A percentile compares a stretch with the other conserved stretches of the same genome.
Evolutionary conservation across 352 stramenopile species (phyloP).

Genomic region (Pythium folliculosum): DNA sequence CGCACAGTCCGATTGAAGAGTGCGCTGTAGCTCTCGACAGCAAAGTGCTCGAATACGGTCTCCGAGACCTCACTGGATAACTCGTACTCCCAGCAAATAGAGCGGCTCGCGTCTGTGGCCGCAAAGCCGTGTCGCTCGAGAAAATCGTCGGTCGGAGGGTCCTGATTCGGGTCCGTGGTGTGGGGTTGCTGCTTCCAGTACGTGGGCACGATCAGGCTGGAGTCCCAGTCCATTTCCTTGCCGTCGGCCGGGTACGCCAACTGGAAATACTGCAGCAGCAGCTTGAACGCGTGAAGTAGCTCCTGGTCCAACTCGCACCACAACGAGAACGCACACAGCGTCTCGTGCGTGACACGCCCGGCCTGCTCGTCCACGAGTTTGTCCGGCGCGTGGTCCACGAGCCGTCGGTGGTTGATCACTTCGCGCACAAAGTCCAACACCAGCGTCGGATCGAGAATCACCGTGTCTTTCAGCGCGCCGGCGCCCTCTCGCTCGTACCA

Average conservation of each 20-base stretch:
- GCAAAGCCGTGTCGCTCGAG: constrained; percentile 14
- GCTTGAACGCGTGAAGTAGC: constrained; percentile 24
- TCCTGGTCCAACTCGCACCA: constrained; percentile 24
- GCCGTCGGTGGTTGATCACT: constrained; percentile 14
- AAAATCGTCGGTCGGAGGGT: background rate
- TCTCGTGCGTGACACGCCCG: constrained; percentile 9
- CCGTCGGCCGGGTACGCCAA: constrained; percentile 23
- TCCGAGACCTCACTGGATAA: constrained; percentile 20
- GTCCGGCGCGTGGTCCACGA: background rate
- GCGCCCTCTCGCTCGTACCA: constrained; percentile 22
- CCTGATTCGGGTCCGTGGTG: background rate
- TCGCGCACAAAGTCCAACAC: constrained; percentile 35
- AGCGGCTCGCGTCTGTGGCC: background rate
- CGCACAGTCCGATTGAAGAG: constrained; percentile 9
- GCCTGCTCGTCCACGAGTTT: constrained; percentile 1
- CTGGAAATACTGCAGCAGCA: constrained; percentile 28
- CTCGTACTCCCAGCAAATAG: constrained; percentile 28
- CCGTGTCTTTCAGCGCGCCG: background rate
- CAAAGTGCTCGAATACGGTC: constrained; percentile 30
- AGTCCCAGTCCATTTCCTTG: constrained; percentile 25
- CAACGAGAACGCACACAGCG: constrained; percentile 6
- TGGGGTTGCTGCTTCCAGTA: constrained; percentile 19
- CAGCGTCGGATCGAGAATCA: constrained; percentile 30
- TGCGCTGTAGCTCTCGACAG: constrained; percentile 26
- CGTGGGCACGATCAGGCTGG: constrained; percentile 25